Evolutionary conservation across 2,329 filamentous ascomycete species (phyloP).

Genomic region (Fusarium nygamai): DNA sequence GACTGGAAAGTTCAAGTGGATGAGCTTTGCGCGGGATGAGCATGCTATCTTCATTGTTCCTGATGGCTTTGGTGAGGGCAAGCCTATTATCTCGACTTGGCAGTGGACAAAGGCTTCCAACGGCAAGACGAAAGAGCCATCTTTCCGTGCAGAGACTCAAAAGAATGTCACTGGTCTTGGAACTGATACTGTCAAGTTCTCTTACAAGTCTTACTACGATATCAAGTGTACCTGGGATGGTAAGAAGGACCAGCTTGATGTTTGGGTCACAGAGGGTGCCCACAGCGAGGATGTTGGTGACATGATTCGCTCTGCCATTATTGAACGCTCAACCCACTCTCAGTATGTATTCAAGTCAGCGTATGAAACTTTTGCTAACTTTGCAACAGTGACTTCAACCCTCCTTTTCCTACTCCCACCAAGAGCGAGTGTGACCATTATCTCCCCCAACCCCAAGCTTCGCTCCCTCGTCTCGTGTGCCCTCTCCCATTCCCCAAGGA

Average conservation of each 20-base stretch:
- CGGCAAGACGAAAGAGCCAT: constrained; percentile 4
- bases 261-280: constrained; percentile 6
- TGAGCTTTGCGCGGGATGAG: constrained; percentile 17
- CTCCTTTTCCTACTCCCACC: background rate
- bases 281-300: constrained; percentile 2
- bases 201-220: constrained; percentile 17
- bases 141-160: background rate
- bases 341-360: background rate
- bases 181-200: constrained; percentile 9
- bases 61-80: constrained; percentile 30
- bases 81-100: constrained; percentile 31
- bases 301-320: constrained; percentile 1
- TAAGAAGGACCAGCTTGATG: constrained; percentile 22
- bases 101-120: constrained; percentile 20
- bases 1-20: constrained; percentile 37
- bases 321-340: constrained; percentile 5
- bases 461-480: constrained; percentile 6
- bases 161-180: background rate
- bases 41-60: constrained; percentile 33
- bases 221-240: constrained; percentile 24
- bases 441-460: constrained; percentile 16
- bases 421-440: constrained; percentile 27
- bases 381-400: constrained; percentile 12
- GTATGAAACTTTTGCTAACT: background rate
- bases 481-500: constrained; percentile 23